Conservation (phyloP, 345 rosid genomes). For the Eutrema heterophyllum region DNA sequence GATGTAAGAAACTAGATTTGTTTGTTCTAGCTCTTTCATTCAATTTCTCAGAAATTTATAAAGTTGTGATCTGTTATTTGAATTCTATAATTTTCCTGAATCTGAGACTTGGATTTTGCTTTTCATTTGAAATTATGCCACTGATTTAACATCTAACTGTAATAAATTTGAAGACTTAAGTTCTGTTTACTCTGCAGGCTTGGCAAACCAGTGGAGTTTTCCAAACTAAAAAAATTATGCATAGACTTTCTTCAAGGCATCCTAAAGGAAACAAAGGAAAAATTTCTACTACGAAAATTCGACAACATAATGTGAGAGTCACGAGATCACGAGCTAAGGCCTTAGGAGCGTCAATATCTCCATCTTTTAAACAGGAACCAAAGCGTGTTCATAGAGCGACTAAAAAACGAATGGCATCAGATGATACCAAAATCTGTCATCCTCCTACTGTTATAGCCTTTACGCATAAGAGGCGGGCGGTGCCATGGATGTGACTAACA, state of each 20-base stretch:
- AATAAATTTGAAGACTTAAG: neutral
- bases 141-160: neutral
- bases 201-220: neutral
- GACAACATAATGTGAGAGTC: conserved; percentile 39
- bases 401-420: conserved; percentile 58
- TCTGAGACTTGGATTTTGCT: neutral
- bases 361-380: conserved; percentile 54
- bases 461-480: conserved; percentile 67
- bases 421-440: conserved; percentile 43
- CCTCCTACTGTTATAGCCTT: neutral
- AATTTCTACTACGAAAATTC: neutral
- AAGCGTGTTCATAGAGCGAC: conserved; percentile 34
- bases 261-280: conserved; percentile 41
- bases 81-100: neutral
- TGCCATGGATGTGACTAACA: conserved; percentile 67
- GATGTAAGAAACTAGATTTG: too few relatives aligned
- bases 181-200: conserved; percentile 8
- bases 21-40: too few relatives aligned
- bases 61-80: neutral
- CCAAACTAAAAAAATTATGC: neutral
- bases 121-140: neutral
- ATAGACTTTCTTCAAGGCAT: conserved; percentile 30
- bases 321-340: conserved; percentile 74
- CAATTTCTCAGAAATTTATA: too few relatives aligned
- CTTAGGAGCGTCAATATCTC: conserved; percentile 41